Evolutionary conservation across 345 rosid genomes (phyloP).

Genomic region (Populus davidiana): DNA sequence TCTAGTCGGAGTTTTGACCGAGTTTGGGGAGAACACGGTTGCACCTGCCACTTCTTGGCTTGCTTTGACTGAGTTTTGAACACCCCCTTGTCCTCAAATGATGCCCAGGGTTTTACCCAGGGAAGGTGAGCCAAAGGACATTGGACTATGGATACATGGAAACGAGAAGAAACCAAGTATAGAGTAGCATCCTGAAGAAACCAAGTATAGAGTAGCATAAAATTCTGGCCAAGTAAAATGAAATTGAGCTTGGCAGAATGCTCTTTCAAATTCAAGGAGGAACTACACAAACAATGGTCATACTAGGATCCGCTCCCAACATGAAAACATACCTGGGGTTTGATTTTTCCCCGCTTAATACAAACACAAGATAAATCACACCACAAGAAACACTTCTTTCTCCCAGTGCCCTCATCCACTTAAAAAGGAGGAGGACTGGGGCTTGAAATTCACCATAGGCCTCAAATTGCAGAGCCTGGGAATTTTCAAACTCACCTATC

Average conservation of each 20-base stretch:
- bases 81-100: background rate
- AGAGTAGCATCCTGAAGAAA: background rate
- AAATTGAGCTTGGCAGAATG: background rate
- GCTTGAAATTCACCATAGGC: slow-evolving; percentile 31
- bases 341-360: slow-evolving; percentile 18
- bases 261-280: background rate
- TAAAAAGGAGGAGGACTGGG: slow-evolving; percentile 43
- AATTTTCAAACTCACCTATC: slow-evolving; percentile 41
- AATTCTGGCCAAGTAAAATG: background rate
- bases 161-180: background rate
- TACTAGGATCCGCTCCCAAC: slow-evolving; percentile 53
- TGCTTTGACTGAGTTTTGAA: background rate
- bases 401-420: slow-evolving; percentile 35
- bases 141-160: too few relatives aligned
- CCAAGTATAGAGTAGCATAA: background rate
- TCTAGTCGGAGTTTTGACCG: too few relatives aligned
- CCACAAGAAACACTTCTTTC: slow-evolving; percentile 21
- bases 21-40: too few relatives aligned
- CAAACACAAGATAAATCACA: slow-evolving; percentile 27
- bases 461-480: slow-evolving; percentile 36
- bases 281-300: slow-evolving; percentile 25
- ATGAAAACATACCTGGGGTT: slow-evolving; percentile 31
- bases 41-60: too few relatives aligned
- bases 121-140: too few relatives aligned
- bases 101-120: too few relatives aligned